Base-by-base conservation (phyloP, 345 rosid genomes). In the Arabidopsis suecica region DNA sequence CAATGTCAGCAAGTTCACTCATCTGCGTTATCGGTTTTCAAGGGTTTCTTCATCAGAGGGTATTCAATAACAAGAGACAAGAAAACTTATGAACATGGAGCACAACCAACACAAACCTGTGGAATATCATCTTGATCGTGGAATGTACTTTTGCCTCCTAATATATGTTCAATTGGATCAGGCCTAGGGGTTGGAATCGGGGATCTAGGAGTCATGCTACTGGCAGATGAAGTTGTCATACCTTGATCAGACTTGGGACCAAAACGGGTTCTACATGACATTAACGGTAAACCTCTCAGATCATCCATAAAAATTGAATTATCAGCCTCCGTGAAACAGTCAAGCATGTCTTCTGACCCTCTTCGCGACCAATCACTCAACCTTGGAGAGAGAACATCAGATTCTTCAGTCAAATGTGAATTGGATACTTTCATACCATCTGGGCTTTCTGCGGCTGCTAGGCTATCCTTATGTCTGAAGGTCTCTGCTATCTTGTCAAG, bases 291-390 rank as follows among this genome's bases (percentile, higher is more conserved):
- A 49, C 97, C 91, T 83, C 91, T 96, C 81, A 96, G 79, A 79
- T 93, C 99, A 75, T 96, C 99, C 90, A 90, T 81, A 68, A 86
- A 85, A 80, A 78, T 61, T 25, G 91, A 87, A 86, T 83, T 87
- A 74, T 93, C 97, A 40, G 88, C 78, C 80, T 96, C 99, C 50
- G 91, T 96, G 74, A 93, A 85, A 87, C 93, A 91, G 80, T 96
- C 98, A 18, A 93, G 96, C 99, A 88, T 93, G 86, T 96, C 99
- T 82, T 96, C 99, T 5, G 98, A 96, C 65, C 98, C 98, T 81
- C 98, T 89, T 63, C 90, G 79, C 16, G 98, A 96, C 94, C 93
- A 89, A 82, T 93, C 98, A 87, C 99, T 96, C 56, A 93, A 80
- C 78, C 91, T 96, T 12, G 99, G 99, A 50, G 99, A 96, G 77